Evolutionary conservation across 352 stramenopile species (phyloP), one percentile per base, ranked within the genome.

Genomic region (Plasmopara muralis): DNA sequence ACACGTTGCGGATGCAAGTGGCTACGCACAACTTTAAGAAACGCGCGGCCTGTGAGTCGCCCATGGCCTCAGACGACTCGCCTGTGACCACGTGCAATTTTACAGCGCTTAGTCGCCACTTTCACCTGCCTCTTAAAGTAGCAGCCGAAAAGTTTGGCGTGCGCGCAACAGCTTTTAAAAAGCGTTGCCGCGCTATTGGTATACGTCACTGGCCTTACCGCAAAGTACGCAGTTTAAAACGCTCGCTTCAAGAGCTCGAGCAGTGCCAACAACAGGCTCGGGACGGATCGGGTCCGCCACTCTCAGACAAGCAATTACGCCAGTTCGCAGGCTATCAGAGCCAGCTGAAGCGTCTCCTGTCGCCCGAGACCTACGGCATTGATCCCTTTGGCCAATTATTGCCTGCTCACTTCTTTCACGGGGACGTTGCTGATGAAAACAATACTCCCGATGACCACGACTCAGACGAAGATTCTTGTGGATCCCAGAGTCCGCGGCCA

Each of bases 291-390:
- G 67, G 67, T 9, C 67, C 63, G 29, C 63, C 63, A 13, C 72
- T 90, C 41, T 85, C 81, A 51, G 77, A 88, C 44, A 91, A 91
- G 62, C 80, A 91, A 50, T 48, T 84, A 18, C 72, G 82, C 39
- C 80, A 91, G 47, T 69, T 78, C 29, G 54, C 65, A 42, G 70
- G 72, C 14, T 89, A 87, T 47, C 77, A 87, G 55, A 74, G 64
- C 20, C 80, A 91, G 47, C 61, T 91, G n/a, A 73, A 85, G 51
- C 82, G 81, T 9, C 67, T 91, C n/a, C 59, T 91, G 29, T 83
- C 77, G 1, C 77, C 80, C 13, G 77, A 87, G 65, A 88, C 77
- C 2, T 91, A 91, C 64, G 80, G 80, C 43, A 90, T 89, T 47
- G 78, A 89, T 50, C 78, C 78, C 0, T 80, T 66, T 30, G 74